Conservation (phyloP, 2,329 filamentous ascomycete genomes). For the Pseudogymnoascus sp. region DNA sequence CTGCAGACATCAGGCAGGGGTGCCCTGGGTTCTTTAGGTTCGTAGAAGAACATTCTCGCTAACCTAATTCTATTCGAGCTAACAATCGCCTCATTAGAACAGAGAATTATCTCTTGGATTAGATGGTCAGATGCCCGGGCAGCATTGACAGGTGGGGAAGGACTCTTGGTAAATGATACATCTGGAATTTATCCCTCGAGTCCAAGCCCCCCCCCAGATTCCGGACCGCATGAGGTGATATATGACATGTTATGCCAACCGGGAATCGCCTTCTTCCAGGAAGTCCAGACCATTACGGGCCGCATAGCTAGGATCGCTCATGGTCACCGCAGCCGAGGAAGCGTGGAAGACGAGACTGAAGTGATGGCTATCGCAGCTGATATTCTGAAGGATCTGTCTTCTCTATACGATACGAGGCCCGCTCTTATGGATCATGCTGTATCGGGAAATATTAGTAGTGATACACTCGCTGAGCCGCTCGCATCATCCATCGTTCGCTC, state of each 20-base stretch:
- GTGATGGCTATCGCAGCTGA: constrained; percentile 45
- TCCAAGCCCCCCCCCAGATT: background rate
- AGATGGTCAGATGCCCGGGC: constrained; percentile 6
- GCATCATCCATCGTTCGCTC: constrained; percentile 42
- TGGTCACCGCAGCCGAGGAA: constrained; percentile 47
- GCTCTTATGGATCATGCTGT: constrained; percentile 49
- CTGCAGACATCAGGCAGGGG: constrained; percentile 3
- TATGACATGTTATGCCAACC: constrained; percentile 48
- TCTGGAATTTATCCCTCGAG: background rate
- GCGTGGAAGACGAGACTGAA: constrained; percentile 49
- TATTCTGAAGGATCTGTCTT: constrained; percentile 42
- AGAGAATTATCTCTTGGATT: constrained; percentile 3
- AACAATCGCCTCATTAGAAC: background rate
- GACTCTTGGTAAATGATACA: constrained; percentile 8
- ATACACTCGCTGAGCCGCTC: constrained; percentile 40
- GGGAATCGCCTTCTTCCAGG: constrained; percentile 48
- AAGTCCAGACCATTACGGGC: constrained; percentile 49
- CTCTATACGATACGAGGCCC: constrained; percentile 42
- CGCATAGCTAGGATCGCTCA: constrained; percentile 47
- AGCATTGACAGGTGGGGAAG: background rate
- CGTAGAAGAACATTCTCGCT: background rate
- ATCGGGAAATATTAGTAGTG: constrained; percentile 40
- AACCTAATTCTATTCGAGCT: background rate
- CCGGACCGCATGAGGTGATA: constrained; percentile 36
- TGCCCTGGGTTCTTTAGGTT: constrained; percentile 6